Evolutionary conservation across 192 early-diverging fungal species (phyloP), one percentile per base, ranked within the genome.

Genomic region (Linnemannia zychae): DNA sequence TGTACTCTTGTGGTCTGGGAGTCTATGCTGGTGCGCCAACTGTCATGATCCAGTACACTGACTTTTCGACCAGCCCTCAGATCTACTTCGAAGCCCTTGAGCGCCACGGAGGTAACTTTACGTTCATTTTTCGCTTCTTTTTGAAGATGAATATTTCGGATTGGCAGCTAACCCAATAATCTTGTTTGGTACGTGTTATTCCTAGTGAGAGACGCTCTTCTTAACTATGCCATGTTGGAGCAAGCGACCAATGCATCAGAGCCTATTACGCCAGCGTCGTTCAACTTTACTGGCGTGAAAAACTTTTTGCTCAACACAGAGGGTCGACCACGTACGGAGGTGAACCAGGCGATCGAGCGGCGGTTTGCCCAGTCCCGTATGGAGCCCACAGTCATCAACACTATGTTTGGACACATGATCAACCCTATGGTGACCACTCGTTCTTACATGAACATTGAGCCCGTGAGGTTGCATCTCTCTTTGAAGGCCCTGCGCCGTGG

Each of bases 381-480:
- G 52, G 94, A 93, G 66, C 91, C 93, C 46, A 88, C 91, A 9
- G 90, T 93, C 20, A 90, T 97, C 69, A 94, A 93, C 60, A 91
- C 93, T 17, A 88, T 94, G 50, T 97, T 96, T 84, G 93, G 95
- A 78, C 93, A 95, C 49, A 84, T 90, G 52, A 90, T 94, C 76
- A 97, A 97, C 77, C 93, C 96, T 4, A 93, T 95, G 87, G 87
- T 97, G 74, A 92, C 95, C 9, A 94, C 96, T 0, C 90, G 96
- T 13, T 95, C 93, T 1, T 96, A 97, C 80, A 95, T 96, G 91
- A 91, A 91, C 24, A 90, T 92, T 49, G 91, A 92, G 47, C 94
- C 95, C 47, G 88, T 95, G 46, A 89, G 91, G 12, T 81, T 97
- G 50, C 87, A 90, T 47, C 72, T 97, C 31, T 94, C 95, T 67